Evolutionary conservation across 1,139 yeast genomes (phyloP).

Genomic region (Arxiozyma telluris): DNA sequence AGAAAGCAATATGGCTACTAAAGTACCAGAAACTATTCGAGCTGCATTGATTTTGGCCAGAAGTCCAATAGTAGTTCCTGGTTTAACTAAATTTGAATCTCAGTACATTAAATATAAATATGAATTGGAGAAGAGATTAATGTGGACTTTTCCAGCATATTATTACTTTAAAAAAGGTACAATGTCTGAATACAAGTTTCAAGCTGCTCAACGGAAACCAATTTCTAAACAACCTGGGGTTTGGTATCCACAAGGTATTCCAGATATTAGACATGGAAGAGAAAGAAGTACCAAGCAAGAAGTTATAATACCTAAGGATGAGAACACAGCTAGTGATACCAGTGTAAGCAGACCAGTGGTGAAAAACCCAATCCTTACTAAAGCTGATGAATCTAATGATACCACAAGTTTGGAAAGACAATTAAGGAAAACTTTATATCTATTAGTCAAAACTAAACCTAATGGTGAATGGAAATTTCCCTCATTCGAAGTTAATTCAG

Average conservation of each 20-base stretch:
- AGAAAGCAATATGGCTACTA: not conserved
- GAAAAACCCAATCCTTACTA: conserved; percentile 64
- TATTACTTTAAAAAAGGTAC: conserved; percentile 89
- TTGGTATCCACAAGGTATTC: conserved; percentile 73
- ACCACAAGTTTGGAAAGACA: conserved; percentile 64
- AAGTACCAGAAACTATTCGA: conserved; percentile 16
- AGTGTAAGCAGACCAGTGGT: conserved; percentile 53
- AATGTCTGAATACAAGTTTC: conserved; percentile 72
- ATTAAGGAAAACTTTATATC: conserved; percentile 70
- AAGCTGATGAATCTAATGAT: conserved; percentile 63
- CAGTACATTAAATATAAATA: conserved; percentile 76
- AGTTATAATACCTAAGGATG: conserved; percentile 52
- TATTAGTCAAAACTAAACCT: conserved; percentile 42
- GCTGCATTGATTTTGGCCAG: conserved; percentile 64
- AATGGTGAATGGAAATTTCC: conserved; percentile 69
- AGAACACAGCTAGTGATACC: conserved; percentile 19
- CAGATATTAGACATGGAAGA: conserved; percentile 80
- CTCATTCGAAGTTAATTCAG: conserved; percentile 40
- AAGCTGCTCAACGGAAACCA: conserved; percentile 69
- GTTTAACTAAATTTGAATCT: conserved; percentile 59
- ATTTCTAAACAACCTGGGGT: conserved; percentile 63
- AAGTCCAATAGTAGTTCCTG: conserved; percentile 76
- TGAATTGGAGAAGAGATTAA: conserved; percentile 77
- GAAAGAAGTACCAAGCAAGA: conserved; percentile 80
- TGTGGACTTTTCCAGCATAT: conserved; percentile 97